Evolutionary conservation across 2,329 filamentous ascomycete species (phyloP), one percentile per base, ranked within the genome.

Genomic region (Hymenoscyphus fraxineus): DNA sequence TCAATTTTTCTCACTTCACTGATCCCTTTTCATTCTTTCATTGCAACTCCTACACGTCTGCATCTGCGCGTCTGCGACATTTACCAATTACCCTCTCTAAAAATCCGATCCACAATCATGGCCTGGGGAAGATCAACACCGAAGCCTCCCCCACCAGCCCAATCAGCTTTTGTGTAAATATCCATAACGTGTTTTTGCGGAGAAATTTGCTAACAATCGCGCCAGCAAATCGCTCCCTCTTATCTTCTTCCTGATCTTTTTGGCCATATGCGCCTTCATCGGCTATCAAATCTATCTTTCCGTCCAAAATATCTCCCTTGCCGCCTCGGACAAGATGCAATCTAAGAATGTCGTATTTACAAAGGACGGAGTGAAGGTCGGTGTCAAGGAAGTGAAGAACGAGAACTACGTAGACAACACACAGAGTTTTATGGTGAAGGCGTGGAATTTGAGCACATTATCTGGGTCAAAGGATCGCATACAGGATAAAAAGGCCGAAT

Each of bases 381-480:
- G 87, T 59, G 83, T 93, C 66, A 89, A 88, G 77, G 82, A 91
- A 66, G 77, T 89, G 59, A 82, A 83, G 69, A 83, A 84, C 62
- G 90, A 93, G 78, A 85, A 83, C 58, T 91, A 92, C 74, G 85
- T 91, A 72, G 90, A 93, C 71, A 82, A 81, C 72, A 92, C 90
- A 19, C 90, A 93, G 79, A 86, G 82, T 69, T 85, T 82, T 77
- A 77, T 88, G 61, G 85, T 88, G 64, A 88, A 87, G 77, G 85
- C 86, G 1, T 89, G 86, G 86, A 87, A 88, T 71, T 72, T 87
- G 64, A 76, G 74, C 47, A 73, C 70, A n/a, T 74, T 72, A 64
- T 71, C 74, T 22, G 70, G 69, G 51, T 76, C 75, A 64, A 76
- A 77, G 73, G 74, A 69, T 47, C 74, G 66, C 61, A 70, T 74